Evolutionary conservation across 371 early-diverging fungal genomes (phyloP).

Genomic region (Phascolomyces articulosus): DNA sequence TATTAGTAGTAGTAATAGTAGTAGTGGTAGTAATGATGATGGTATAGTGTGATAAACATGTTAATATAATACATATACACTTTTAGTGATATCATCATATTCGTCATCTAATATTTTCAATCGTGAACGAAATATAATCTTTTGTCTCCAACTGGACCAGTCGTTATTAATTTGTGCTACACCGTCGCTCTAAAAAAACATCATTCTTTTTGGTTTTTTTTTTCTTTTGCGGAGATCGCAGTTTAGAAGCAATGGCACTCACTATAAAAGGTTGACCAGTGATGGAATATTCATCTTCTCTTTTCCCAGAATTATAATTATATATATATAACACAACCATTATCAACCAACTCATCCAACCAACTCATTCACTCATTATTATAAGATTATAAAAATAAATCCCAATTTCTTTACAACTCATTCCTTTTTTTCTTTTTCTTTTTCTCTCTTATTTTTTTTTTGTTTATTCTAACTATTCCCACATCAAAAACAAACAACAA

Average conservation of each 20-base stretch:
- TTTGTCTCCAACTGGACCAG: slow-evolving; percentile 5
- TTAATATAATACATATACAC: not conserved
- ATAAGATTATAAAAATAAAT: too few species aligned
- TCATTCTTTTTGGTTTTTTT: not conserved
- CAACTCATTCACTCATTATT: too few species aligned
- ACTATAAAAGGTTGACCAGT: slow-evolving; percentile 3
- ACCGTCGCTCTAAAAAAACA: slow-evolving; percentile 5
- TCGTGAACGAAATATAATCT: slow-evolving; percentile 11
- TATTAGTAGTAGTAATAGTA: not conserved
- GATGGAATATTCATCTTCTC: not conserved
- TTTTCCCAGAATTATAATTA: not conserved
- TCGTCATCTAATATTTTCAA: slow-evolving; percentile 7
- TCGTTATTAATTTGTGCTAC: slow-evolving; percentile 15
- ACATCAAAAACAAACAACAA: too few species aligned
- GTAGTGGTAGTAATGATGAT: too few species aligned
- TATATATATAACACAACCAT: too few species aligned
- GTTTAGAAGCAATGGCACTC: slow-evolving; percentile 4
- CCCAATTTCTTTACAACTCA: too few species aligned
- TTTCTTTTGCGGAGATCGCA: slow-evolving; percentile 6
- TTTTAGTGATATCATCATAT: slow-evolving; percentile 5
- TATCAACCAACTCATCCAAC: too few species aligned
- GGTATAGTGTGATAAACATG: too few species aligned
- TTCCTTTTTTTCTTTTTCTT: not conserved
- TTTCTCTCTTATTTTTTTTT: slow-evolving; percentile 1
- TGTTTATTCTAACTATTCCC: too few species aligned